Conservation (phyloP, 768 basidiomycete species). For the Lepiota subincarnata region DNA sequence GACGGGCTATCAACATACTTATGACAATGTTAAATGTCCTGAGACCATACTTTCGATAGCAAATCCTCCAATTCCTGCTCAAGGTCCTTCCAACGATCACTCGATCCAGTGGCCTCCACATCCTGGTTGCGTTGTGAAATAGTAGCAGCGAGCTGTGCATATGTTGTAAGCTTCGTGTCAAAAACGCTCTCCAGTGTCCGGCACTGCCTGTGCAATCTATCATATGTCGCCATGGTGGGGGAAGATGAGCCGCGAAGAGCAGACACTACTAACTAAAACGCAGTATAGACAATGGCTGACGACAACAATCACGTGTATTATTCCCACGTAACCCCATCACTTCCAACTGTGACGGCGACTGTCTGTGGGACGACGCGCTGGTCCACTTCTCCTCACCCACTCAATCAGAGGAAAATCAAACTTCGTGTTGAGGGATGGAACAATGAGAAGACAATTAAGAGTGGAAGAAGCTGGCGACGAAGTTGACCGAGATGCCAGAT, state of each 20-base stretch:
- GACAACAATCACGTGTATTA: background rate
- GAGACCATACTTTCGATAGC: constrained; percentile 64
- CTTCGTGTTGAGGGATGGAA: constrained; percentile 44
- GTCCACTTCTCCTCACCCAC: constrained; percentile 37
- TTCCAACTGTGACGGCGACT: no score
- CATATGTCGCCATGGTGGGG: constrained; percentile 68
- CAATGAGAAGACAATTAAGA: constrained; percentile 39
- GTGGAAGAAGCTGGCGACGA: constrained; percentile 38
- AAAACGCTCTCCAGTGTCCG: constrained; percentile 91
- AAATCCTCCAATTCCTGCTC: constrained; percentile 86
- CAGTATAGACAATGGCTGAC: background rate
- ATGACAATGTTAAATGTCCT: background rate
- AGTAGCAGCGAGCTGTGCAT: constrained; percentile 77
- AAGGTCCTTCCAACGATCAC: constrained; percentile 74
- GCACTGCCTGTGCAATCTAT: constrained; percentile 86
- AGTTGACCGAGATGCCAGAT: constrained; percentile 29
- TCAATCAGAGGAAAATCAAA: constrained; percentile 32
- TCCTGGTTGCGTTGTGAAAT: constrained; percentile 54
- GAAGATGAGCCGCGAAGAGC: background rate
- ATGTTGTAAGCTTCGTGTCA: constrained; percentile 86
- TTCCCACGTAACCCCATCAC: background rate
- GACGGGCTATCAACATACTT: constrained; percentile 10
- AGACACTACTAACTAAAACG: no score
- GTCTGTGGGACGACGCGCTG: no score
- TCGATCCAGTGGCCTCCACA: constrained; percentile 66